Base-by-base conservation (phyloP, 208 protist species). In the Trypanosoma mega region DNA sequence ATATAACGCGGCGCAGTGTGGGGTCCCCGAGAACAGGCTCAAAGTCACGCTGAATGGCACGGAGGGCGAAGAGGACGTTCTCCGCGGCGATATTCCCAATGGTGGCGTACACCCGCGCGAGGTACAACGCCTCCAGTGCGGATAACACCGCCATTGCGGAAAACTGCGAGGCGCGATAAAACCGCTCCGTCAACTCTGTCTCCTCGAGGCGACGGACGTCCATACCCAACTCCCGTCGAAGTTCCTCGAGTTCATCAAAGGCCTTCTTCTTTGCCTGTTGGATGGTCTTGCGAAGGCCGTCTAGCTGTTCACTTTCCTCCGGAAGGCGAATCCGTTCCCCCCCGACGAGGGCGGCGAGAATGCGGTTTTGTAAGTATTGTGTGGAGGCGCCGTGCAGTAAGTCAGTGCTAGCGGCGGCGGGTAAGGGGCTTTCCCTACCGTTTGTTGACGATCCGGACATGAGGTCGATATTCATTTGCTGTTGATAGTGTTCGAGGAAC, bases 401-500 rank as follows among this genome's bases (percentile, higher is more conserved):
- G 57, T 92, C 85, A 7, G 82, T 71, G 2, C 67, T 76, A n/a
- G 84, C 74, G 1, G 88, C 88, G 16, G 78, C 63, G 7, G 88
- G 80, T 24, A 92, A 54, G 11, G 82, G 82, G 21, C 60, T 68
- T 33, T 79, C 47, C 0, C 68, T 53, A 27, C 66, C n/a, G n/a
- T n/a, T 63, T 18, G 77, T 57, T 26, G 41, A 43, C 2, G 20
- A 30, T 23, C 14, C 21, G 5, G 43, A 43, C 23, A 94, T 74
- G 12, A 94, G 59, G 47, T 95, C 82, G 0, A 95, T 81, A 62
- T 92, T 89, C 69, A 90, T 64, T 65, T 94, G 76, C 54, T 87
- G 77, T 48, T 94, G 80, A 63, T 90, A 92, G 70, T 95, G 83
- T 58, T 92, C 85, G 2, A 91, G 65, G 49, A 95, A 95, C 46